Evolutionary conservation across 352 stramenopile species (phyloP), one percentile per base, ranked within the genome.

Genomic region (Phytophthora fragariae): DNA sequence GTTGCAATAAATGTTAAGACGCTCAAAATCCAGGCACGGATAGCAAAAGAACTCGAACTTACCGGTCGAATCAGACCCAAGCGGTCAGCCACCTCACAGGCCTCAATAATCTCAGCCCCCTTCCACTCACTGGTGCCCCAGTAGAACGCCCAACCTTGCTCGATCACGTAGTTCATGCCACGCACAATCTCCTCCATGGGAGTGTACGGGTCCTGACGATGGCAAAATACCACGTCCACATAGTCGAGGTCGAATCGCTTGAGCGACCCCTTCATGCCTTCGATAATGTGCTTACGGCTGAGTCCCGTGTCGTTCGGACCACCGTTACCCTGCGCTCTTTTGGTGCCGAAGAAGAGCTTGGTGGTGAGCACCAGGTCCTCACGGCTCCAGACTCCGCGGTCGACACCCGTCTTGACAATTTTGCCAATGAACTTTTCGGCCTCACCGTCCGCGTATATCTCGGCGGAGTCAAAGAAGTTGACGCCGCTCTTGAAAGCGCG

Each of bases 41-140:
- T 21, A 64, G 31, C 15, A 9, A 41, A 59, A 6, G 3, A 29
- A 55, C 56, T 11, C 9, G 24, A n/a, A 52, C 62, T 37, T 70
- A 94, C 83, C 70, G 72, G 82, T 21, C 71, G 72, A 62, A 89
- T 78, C 6, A 87, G 75, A 4, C 77, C 74, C n/a, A 86, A 66
- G 31, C 77, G 73, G 79, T 82, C 37, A 47, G 84, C 80, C 12
- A 85, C 77, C 47, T 92, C 72, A 56, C 85, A 65, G 65, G 75
- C 59, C 64, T 72, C 73, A 33, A 86, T 81, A 53, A 94, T 80
- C 72, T 93, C 81, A 24, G 77, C 67, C 14, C 79, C 74, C 21
- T 41, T 87, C 88, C 88, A 94, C 65, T 94, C 88, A 63, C 79
- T 90, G 37, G 88, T 92, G 7, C 86, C 87, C 87, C 87, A 94